A percentile compares a stretch with the other conserved stretches of the same genome.
phyloP scores from a whole-genome alignment of 2,329 filamentous ascomycete species.

The Paecilomyces sp. region DNA sequence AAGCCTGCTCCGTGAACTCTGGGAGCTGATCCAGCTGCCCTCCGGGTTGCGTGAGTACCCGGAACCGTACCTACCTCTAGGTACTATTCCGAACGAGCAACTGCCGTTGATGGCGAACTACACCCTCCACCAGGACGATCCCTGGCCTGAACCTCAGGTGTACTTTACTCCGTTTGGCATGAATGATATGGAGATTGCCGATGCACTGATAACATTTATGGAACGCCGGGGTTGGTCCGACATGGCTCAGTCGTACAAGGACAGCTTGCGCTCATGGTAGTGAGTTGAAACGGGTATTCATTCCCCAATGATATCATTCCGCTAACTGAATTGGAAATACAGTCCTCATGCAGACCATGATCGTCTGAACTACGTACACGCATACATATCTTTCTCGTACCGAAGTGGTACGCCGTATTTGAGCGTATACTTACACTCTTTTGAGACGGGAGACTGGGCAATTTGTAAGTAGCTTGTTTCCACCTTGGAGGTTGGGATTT shows the following conservation, averaged over 20 bases:
- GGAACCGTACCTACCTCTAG: background rate
- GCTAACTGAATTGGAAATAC: background rate
- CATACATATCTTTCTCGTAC: conserved; percentile 7
- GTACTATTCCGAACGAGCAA: conserved; percentile 1
- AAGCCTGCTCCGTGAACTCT: conserved; percentile 8
- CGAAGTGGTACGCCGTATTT: conserved; percentile 4
- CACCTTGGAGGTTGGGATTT: too few species aligned
- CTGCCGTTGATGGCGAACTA: conserved; percentile 11
- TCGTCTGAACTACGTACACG: conserved; percentile 4
- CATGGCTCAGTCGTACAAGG: conserved; percentile 7
- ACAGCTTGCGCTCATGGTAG: conserved; percentile 9
- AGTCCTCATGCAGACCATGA: conserved; percentile 4
- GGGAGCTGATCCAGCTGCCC: conserved; percentile 6
- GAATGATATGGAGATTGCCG: conserved; percentile 7
- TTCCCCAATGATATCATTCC: background rate
- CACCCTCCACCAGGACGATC: conserved; percentile 6
- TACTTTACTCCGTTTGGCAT: conserved; percentile 11
- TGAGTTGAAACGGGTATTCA: conserved; percentile 1
- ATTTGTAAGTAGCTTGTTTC: background rate
- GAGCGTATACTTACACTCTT: conserved; percentile 5
- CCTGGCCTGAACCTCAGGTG: conserved; percentile 9
- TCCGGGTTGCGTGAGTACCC: background rate
- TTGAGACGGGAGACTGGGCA: conserved; percentile 4
- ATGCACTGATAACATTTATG: conserved; percentile 9
- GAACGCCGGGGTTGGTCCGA: conserved; percentile 5